These are phyloP conservation scores for Solanum phureja DNA, from an alignment of 257 asterid genomes.

Conservation along the genomic window DNA sequence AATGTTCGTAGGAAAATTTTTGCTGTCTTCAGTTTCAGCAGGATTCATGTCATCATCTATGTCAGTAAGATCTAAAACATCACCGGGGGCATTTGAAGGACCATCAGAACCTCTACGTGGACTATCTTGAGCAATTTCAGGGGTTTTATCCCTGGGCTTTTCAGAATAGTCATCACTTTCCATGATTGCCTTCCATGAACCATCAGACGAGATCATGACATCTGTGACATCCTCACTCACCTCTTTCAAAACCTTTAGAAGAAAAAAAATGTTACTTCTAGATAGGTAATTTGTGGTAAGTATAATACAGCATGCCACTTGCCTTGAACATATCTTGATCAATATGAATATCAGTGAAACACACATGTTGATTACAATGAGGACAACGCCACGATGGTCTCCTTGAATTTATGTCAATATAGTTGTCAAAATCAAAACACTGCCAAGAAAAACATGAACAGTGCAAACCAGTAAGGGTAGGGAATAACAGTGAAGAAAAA, in stretches of 20 bases:
- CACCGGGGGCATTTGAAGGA: slow-evolving; percentile 9
- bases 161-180: slow-evolving; percentile 35
- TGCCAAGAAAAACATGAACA: slow-evolving; percentile 5
- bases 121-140: slow-evolving; percentile 12
- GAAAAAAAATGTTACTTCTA: slow-evolving; percentile 1
- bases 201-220: slow-evolving; percentile 57
- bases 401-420: slow-evolving; percentile 66
- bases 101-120: slow-evolving; percentile 18
- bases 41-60: slow-evolving; percentile 33
- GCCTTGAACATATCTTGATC: slow-evolving; percentile 79
- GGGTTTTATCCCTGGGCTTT: slow-evolving; percentile 26
- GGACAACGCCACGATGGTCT: slow-evolving; percentile 98
- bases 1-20: slow-evolving; percentile 9
- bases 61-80: slow-evolving; percentile 54
- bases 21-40: slow-evolving; percentile 30
- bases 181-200: slow-evolving; percentile 60
- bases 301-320: slow-evolving; percentile 26
- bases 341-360: slow-evolving; percentile 77
- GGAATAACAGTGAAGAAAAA: background rate
- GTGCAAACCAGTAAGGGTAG: background rate
- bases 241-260: slow-evolving; percentile 59
- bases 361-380: slow-evolving; percentile 63
- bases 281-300: background rate
- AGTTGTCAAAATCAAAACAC: slow-evolving; percentile 91
- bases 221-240: slow-evolving; percentile 43